Conservation (phyloP, 2,329 filamentous ascomycete genomes). For the Fusarium sp. region DNA sequence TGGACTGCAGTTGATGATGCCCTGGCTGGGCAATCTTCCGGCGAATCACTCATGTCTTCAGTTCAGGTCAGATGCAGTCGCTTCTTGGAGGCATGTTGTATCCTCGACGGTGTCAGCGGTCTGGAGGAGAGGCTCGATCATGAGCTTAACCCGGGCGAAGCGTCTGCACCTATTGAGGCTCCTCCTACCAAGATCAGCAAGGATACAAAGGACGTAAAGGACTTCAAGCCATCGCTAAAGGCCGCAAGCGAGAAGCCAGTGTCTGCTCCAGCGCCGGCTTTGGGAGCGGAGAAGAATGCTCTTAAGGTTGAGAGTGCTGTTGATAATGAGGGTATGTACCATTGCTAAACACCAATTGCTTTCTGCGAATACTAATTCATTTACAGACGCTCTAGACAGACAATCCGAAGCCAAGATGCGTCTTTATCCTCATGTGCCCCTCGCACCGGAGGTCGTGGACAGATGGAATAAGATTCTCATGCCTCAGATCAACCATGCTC, state of each 20-base stretch:
- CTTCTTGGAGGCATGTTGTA: constrained; percentile 70
- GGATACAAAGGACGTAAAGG: constrained; percentile 27
- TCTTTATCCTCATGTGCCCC: constrained; percentile 68
- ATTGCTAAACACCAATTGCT: too few species aligned
- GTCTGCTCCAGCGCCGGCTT: background rate
- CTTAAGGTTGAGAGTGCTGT: constrained; percentile 15
- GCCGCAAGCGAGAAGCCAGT: constrained; percentile 35
- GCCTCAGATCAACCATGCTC: constrained; percentile 77
- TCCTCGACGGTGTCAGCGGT: constrained; percentile 68
- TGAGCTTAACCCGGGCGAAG: constrained; percentile 53
- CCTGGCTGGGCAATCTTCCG: constrained; percentile 57
- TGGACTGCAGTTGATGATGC: constrained; percentile 76
- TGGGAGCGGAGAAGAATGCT: constrained; percentile 2
- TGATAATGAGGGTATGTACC: constrained; percentile 38
- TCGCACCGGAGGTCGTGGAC: constrained; percentile 71
- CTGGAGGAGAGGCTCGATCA: constrained; percentile 65
- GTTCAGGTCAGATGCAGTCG: constrained; percentile 67
- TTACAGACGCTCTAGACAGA: constrained; percentile 39
- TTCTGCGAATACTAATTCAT: constrained; percentile 3
- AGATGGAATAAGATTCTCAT: constrained; percentile 79
- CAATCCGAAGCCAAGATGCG: constrained; percentile 59
- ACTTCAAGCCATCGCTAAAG: constrained; percentile 11
- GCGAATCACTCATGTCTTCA: constrained; percentile 63
- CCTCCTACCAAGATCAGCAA: constrained; percentile 25
- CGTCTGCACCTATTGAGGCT: background rate